A percentile compares a stretch with the other conserved stretches of the same genome.
phyloP scores from a whole-genome alignment of 129 eudicot species.

The sunflower (Helianthus annuus) region HanXRQr2.0-SUNRISE NC_035435.2:136807560-136808059 shows the following conservation, averaged over 20 bases:
- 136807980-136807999: constrained; percentile 26
- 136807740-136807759: not conserved
- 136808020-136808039: not conserved
- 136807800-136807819: constrained; percentile 24
- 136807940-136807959: constrained; percentile 30
- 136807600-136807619: no score
- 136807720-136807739: not conserved
- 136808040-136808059: not conserved
- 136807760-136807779: not conserved
- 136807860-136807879: not conserved
- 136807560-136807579: no score
- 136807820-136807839: constrained; percentile 40
- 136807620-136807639: no score
- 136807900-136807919: constrained; percentile 27
- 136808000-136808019: not conserved
- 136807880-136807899: constrained; percentile 14
- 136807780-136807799: not conserved
- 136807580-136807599: no score
- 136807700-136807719: constrained; percentile 2
- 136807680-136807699: constrained; percentile 1
- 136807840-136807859: constrained; percentile 19
- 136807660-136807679: constrained; percentile 34
- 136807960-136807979: constrained; percentile 14
- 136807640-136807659: constrained; percentile 12
- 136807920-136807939: constrained; percentile 28